Conservation (phyloP, 2,329 filamentous ascomycete genomes). For the Sporothrix schenckii region DNA sequence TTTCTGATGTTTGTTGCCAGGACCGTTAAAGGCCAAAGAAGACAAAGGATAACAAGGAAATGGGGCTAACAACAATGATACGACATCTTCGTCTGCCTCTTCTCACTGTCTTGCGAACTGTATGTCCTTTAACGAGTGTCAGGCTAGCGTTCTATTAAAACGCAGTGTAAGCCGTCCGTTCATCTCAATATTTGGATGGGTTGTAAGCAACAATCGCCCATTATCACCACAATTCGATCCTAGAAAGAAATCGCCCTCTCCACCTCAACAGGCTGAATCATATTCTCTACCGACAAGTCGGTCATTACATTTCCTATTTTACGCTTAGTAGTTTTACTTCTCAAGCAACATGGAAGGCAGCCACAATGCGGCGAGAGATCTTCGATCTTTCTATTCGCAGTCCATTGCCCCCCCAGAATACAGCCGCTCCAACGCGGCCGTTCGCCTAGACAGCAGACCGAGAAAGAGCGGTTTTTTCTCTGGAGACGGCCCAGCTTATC, state of each 20-base stretch:
- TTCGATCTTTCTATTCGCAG: not conserved
- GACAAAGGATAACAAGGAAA: not conserved
- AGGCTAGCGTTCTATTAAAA: conserved; percentile 11
- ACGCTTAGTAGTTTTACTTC: not conserved
- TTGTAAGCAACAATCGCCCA: conserved; percentile 6
- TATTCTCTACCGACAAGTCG: not conserved
- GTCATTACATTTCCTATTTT: not conserved
- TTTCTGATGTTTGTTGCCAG: not conserved
- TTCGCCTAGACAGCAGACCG: not conserved
- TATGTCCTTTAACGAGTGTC: not conserved
- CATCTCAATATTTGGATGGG: not conserved
- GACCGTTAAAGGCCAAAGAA: not conserved
- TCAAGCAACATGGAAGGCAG: not conserved
- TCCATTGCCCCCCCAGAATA: not conserved
- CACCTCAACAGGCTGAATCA: not conserved
- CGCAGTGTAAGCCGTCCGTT: not conserved
- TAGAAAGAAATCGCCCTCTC: not conserved
- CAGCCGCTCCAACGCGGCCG: not conserved
- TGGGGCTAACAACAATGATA: not conserved
- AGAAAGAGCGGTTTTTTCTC: not conserved
- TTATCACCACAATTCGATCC: not conserved
- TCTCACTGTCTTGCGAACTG: not conserved
- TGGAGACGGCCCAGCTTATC: conserved; percentile 3
- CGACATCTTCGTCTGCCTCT: not conserved
- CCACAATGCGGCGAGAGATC: not conserved